Conservation (phyloP, 345 rosid species). For the Bretschneidera sinensis region DNA sequence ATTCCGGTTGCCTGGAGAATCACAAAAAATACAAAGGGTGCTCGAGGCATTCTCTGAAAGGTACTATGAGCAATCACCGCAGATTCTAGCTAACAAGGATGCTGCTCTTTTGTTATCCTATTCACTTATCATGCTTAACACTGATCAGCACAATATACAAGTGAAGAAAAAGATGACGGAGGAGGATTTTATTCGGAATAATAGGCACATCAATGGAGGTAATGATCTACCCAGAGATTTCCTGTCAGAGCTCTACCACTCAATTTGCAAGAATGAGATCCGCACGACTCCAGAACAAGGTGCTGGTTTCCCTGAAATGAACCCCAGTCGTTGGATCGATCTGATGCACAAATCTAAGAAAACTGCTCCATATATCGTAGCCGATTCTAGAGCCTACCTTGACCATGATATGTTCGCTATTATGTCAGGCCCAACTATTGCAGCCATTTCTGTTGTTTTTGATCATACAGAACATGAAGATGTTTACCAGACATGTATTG, state of each 20-base stretch:
- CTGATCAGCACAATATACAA: conserved; percentile 95
- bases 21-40: conserved; percentile 96
- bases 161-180: conserved; percentile 99
- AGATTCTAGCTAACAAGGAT: conserved; percentile 88
- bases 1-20: conserved; percentile 94
- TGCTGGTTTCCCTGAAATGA: conserved; percentile 90
- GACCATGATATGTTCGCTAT: conserved; percentile 98
- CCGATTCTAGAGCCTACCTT: conserved; percentile 81
- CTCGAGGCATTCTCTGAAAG: conserved; percentile 98
- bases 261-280: conserved; percentile 95
- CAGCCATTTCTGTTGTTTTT: conserved; percentile 96
- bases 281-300: conserved; percentile 97
- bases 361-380: conserved; percentile 76
- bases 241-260: conserved; percentile 75
- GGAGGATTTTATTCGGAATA: conserved; percentile 93
- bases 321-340: conserved; percentile 99
- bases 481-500: conserved; percentile 91
- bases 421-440: conserved; percentile 99
- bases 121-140: conserved; percentile 95
- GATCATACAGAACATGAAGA: conserved; percentile 98
- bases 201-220: conserved; percentile 93
- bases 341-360: conserved; percentile 93
- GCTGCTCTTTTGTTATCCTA: conserved; percentile 92
- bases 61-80: conserved; percentile 92
- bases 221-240: conserved; percentile 83